Percentiles rank a stretch among this genome's conserved stretches.
Evolutionary conservation across 1,284 basidiomycete species (phyloP).

Genomic region (Farysia itapuensis): DNA sequence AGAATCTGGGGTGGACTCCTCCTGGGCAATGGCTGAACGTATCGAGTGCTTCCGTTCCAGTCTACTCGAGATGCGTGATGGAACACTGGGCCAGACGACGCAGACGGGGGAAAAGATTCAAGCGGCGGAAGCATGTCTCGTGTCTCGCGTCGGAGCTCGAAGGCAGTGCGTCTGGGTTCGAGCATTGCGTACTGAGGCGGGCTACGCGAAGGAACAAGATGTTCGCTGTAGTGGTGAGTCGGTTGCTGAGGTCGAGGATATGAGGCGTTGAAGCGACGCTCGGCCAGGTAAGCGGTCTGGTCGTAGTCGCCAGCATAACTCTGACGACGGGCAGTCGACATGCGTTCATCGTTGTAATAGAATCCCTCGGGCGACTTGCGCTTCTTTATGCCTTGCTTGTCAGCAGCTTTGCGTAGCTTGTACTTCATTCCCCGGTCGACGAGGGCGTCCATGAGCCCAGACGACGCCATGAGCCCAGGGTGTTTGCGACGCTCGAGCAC

Average conservation of each 20-base stretch:
- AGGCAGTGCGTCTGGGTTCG: background rate
- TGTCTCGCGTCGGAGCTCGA: background rate
- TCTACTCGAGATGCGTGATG: background rate
- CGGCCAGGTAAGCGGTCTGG: background rate
- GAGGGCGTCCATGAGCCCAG: slow-evolving; percentile 24
- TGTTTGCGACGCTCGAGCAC: slow-evolving; percentile 32
- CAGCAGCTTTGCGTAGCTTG: slow-evolving; percentile 27
- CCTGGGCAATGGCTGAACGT: background rate
- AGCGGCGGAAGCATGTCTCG: background rate
- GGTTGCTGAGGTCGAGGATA: background rate
- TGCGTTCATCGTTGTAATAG: slow-evolving; percentile 16
- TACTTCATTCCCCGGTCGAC: slow-evolving; percentile 35
- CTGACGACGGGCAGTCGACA: slow-evolving; percentile 6
- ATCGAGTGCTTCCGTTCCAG: background rate
- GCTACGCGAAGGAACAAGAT: background rate
- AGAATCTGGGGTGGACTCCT: background rate
- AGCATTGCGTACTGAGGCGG: background rate
- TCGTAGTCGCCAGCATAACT: slow-evolving; percentile 24
- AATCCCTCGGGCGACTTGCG: slow-evolving; percentile 26
- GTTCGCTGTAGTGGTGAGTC: background rate
- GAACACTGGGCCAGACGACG: background rate
- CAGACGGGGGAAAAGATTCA: background rate
- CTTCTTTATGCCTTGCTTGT: slow-evolving; percentile 24
- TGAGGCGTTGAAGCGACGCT: background rate
- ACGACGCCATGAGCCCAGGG: slow-evolving; percentile 14